Conservation (phyloP, 192 early-diverging fungal species). For the Haplosporangium gracile region DNA sequence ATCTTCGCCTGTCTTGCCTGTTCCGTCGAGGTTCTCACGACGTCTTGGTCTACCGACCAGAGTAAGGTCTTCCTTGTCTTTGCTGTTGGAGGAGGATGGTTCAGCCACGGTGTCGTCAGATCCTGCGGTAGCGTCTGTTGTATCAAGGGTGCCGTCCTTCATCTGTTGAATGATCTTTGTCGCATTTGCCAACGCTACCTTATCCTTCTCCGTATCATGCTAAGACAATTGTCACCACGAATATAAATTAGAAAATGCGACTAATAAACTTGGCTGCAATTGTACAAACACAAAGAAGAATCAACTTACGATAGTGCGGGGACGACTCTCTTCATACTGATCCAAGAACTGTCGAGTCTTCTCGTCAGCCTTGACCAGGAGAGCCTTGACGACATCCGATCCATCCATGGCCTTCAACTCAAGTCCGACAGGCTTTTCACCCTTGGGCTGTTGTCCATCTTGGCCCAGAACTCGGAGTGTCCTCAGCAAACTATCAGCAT, state of each 20-base stretch:
- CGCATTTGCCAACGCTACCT: slow-evolving; percentile 60
- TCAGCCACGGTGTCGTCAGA: slow-evolving; percentile 16
- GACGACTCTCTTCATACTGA: slow-evolving; percentile 59
- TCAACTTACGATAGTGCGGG: slow-evolving; percentile 51
- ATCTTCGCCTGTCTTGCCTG: slow-evolving; percentile 27
- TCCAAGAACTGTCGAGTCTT: slow-evolving; percentile 68
- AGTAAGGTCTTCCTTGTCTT: slow-evolving; percentile 12
- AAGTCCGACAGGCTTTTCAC: slow-evolving; percentile 46
- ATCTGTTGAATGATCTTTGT: slow-evolving; percentile 60
- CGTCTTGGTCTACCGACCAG: slow-evolving; percentile 7
- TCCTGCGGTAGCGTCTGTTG: slow-evolving; percentile 28
- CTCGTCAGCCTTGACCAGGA: slow-evolving; percentile 71
- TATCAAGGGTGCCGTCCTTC: slow-evolving; percentile 51
- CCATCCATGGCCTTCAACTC: slow-evolving; percentile 49
- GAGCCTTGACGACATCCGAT: slow-evolving; percentile 48
- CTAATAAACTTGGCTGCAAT: background rate
- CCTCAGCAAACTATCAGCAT: slow-evolving; percentile 72
- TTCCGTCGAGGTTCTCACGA: background rate
- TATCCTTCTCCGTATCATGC: slow-evolving; percentile 63
- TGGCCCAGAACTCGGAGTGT: slow-evolving; percentile 77
- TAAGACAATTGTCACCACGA: slow-evolving; percentile 20
- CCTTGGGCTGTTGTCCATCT: slow-evolving; percentile 61
- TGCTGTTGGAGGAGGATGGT: slow-evolving; percentile 24
- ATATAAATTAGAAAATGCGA: background rate
- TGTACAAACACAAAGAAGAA: background rate